These are phyloP conservation scores for Pugionium dolabratum DNA, from an alignment of 345 rosid species.

Conservation along the genomic window DNA sequence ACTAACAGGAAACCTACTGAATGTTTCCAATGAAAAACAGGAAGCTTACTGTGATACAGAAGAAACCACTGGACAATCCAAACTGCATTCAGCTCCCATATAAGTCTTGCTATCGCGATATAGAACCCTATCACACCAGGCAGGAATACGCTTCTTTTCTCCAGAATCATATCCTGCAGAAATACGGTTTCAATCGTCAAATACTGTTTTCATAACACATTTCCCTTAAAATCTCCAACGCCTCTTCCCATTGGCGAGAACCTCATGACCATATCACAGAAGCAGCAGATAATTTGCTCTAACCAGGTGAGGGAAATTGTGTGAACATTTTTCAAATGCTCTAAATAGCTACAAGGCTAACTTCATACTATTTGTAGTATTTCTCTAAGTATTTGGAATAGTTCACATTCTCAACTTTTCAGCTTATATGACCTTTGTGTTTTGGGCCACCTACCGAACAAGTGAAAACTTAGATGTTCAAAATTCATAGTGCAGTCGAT, in stretches of 20 bases:
- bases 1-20: slow-evolving; percentile 4
- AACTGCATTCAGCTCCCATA: slow-evolving; percentile 56
- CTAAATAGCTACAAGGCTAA: background rate
- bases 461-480: background rate
- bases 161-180: slow-evolving; percentile 77
- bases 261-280: background rate
- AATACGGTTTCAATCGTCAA: slow-evolving; percentile 13
- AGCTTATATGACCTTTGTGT: background rate
- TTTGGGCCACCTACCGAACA: slow-evolving; percentile 1
- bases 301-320: slow-evolving; percentile 15
- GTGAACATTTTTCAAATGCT: background rate
- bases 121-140: slow-evolving; percentile 85
- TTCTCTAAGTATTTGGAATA: slow-evolving; percentile 10
- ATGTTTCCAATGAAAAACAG: background rate
- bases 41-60: slow-evolving; percentile 58
- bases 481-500: slow-evolving; percentile 9
- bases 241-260: background rate
- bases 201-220: background rate
- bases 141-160: slow-evolving; percentile 77
- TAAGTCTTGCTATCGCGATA: slow-evolving; percentile 63
- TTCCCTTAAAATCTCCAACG: background rate
- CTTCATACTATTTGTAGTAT: slow-evolving; percentile 2
- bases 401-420: slow-evolving; percentile 16
- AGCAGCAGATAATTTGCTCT: background rate
- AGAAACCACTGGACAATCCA: slow-evolving; percentile 69